Conservation (phyloP, 805 yeast species). For the Zygoascus tannicola region DNA sequence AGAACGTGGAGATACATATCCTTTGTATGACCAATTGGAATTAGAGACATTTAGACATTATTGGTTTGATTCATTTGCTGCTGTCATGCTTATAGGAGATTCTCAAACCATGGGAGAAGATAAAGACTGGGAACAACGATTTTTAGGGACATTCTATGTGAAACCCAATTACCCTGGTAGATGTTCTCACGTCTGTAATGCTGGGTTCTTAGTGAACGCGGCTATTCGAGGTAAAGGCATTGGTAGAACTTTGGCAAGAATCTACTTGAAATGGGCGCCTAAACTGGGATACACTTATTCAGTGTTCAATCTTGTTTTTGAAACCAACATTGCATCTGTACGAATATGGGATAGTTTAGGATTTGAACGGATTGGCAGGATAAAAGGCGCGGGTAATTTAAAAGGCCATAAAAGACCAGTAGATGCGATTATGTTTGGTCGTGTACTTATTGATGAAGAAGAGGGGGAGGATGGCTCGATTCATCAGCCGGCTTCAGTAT, state of each 20-base stretch:
- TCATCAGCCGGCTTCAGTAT: too few relatives aligned
- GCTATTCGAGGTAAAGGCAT: slow-evolving; percentile 54
- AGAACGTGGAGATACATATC: slow-evolving; percentile 69
- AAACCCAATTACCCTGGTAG: slow-evolving; percentile 84
- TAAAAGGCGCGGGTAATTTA: slow-evolving; percentile 64
- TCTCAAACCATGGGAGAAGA: slow-evolving; percentile 17
- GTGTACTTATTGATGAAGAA: slow-evolving; percentile 33
- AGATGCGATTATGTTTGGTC: slow-evolving; percentile 74
- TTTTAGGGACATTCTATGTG: slow-evolving; percentile 68
- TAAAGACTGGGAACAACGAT: slow-evolving; percentile 37
- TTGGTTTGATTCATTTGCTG: slow-evolving; percentile 62
- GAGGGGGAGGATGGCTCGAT: too few relatives aligned
- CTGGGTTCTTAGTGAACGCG: slow-evolving; percentile 66
- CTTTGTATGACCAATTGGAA: slow-evolving; percentile 34
- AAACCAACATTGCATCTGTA: slow-evolving; percentile 63
- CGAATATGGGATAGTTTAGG: slow-evolving; percentile 79
- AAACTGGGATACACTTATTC: slow-evolving; percentile 69
- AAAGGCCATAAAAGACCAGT: slow-evolving; percentile 55
- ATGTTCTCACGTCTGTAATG: slow-evolving; percentile 81
- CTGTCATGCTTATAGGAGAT: slow-evolving; percentile 46
- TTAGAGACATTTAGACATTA: slow-evolving; percentile 47
- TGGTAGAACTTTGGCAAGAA: slow-evolving; percentile 60
- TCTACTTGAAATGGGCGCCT: slow-evolving; percentile 67
- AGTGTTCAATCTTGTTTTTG: slow-evolving; percentile 82
- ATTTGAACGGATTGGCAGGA: slow-evolving; percentile 65